Base-by-base conservation (phyloP, 306 rosid genomes). In the Abrus precatorius region DNA sequence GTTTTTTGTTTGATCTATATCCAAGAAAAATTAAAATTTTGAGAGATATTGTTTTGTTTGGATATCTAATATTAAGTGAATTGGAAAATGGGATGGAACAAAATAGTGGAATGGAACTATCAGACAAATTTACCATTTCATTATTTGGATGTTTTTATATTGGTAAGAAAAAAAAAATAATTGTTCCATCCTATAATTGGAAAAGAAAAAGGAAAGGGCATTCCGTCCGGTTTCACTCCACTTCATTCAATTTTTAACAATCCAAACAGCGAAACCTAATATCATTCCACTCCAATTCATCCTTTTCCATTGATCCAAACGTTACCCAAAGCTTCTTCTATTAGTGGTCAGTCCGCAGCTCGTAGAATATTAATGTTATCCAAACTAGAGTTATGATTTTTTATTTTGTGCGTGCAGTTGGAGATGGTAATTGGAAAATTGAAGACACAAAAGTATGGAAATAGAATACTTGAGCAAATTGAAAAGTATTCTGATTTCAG, bases 371-470 rank as follows among this genome's bases (percentile, higher is more conserved):
- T 10, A 27, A 9, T 68, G 56, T 29, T 30, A 64, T 59, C 80
- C 60, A 48, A 72, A 40, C 34, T n/a, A 40, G 7, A 80, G 52
- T 48, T 75, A 20, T 47, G 54, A 41, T 65, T 77, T 29, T 67
- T 69, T 3, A 29, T 61, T 67, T 52, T 82, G 54, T 38, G 38
- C 2, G 63, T 72, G 86, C 97, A 93, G 99, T 85, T 90, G 94
- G 94, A 95, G 83, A 91, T 89, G 78, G 83, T 86, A 43, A 86
- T 95, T 75, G 94, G 97, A 67, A 95, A 89, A 75, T 41, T 91
- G 89, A 95, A 91, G 89, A 87, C 91, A 0, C 83, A 88, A 79
- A 95, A 90, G 87, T 91, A 92, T 63, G 97, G 97, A 64, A 79
- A 48, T 74, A 85, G 86, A 78, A 91, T 95, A 76, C 94, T 95